Evolutionary conservation across 202 grass and related monocot genomes (phyloP), one percentile per base, ranked within the genome.

Genomic region (Carex sylvatica): DNA sequence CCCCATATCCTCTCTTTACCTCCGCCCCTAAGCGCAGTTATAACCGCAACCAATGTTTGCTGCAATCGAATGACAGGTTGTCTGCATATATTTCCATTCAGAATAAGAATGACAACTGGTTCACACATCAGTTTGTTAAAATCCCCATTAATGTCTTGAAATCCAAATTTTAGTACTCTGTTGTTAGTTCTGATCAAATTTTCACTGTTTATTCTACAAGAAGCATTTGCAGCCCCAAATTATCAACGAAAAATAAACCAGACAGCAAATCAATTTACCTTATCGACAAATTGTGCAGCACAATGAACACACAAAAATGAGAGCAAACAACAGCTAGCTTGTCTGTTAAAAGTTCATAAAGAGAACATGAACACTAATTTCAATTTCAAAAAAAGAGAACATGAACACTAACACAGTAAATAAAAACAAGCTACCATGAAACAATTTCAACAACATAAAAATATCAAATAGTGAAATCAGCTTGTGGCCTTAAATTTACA

Each of bases 311-410:
- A 7, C 47, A 74, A 49, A 54, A 24, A 73, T 51, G 44, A 51
- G 15, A 22, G 44, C 11, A 72, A 38, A 49, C 10, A 72, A 46
- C 67, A 70, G 3, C 42, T 26, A 70, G 3, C 42, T 26, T 24
- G 15, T 56, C 15, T 55, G 23, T 75, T 56, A 18, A 33, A 56
- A 35, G 14, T 35, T 75, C 47, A 15, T 53, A 31, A 74, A 19
- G 51, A 76, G 51, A 33, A 55, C 72, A 56, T 58, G 51, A 76
- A 31, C 28, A 30, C 49, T 56, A 76, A 76, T n/a, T n/a, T n/a
- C n/a, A n/a, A n/a, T n/a, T n/a, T n/a, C n/a, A n/a, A n/a, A n/a
- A n/a, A 31, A 74, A 19, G 51, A 76, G 51, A 33, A 55, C 72
- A 56, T 58, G 51, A 76, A 31, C 28, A 30, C 49, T 56, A 76